Evolutionary conservation across 163 green algal genomes (phyloP), one percentile per base, ranked within the genome.

Genomic region (Botryococcus braunii): DNA sequence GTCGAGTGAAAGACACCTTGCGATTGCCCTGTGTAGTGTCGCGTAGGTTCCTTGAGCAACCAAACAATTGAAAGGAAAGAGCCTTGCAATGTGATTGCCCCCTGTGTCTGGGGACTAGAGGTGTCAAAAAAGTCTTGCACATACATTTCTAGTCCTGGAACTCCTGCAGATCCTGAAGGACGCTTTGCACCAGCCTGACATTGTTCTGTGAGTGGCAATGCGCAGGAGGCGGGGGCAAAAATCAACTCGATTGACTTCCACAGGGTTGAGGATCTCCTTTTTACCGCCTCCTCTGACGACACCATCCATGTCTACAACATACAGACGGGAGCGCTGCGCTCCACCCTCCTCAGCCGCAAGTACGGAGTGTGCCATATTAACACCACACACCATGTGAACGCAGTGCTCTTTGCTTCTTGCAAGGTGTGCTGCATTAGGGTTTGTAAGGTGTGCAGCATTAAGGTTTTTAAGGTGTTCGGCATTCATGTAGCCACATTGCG

Each of bases 241-340:
- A 89, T 97, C 68, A 98, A 97, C 73, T 95, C 86, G 0, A 57
- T 97, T 21, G 88, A 93, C 63, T 97, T 97, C 66, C 92, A 97
- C 73, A 73, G 86, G 23, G 88, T 77, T 21, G 78, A 90, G 31
- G 90, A 97, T 72, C 73, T 95, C 32, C 79, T 98, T 5, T 82
- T 97, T 5, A 91, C 90, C 29, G 89, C 82, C 13, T 74, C 78
- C 2, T 86, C 96, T 47, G 92, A 98, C 60, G 89, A 97, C 62
- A 77, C 77, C 23, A 91, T 98, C 39, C 72, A 82, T 5, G 6
- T 96, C 2, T 97, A 95, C 76, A 86, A 96, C 84, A 95, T 84
- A 35, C 59, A 81, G 39, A 74, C 73, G 1, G 87, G 81, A 36
- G 70, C 21, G 4, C 43, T 71, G 37, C 36, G 67, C 0, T 77